Percentiles rank a stretch among this genome's conserved stretches.
These are phyloP conservation scores for Blastocystis sp. DNA, from an alignment of 352 stramenopile species.

Conservation along the genomic window DNA sequence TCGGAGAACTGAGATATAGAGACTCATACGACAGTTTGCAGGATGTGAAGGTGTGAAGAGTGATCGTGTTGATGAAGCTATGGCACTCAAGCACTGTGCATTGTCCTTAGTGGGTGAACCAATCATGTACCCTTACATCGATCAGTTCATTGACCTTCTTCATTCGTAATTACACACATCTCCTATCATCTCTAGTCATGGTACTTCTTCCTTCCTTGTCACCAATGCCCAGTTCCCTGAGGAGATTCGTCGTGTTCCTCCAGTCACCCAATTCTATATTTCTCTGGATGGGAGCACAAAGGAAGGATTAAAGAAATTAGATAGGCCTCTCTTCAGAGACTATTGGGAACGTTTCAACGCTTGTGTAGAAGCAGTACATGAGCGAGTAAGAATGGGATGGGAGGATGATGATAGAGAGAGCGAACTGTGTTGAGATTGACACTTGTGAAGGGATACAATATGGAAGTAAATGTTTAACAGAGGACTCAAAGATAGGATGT, in stretches of 20 bases:
- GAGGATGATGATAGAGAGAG: slow-evolving; percentile 76
- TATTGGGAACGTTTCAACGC: slow-evolving; percentile 91
- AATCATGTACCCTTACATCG: slow-evolving; percentile 98
- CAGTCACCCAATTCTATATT: slow-evolving; percentile 98
- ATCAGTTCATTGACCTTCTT: slow-evolving; percentile 90
- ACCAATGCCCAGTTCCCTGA: slow-evolving; percentile 97
- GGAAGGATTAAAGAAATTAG: slow-evolving; percentile 88
- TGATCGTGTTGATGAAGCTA: slow-evolving; percentile 88
- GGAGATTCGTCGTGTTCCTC: slow-evolving; percentile 87
- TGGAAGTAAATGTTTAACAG: slow-evolving; percentile 86
- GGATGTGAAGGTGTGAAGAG: slow-evolving; percentile 80
- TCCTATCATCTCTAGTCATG: slow-evolving; percentile 30
- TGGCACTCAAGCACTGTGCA: slow-evolving; percentile 91
- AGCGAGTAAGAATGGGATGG: slow-evolving; percentile 71
- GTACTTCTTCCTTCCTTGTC: slow-evolving; percentile 95
- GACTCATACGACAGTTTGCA: slow-evolving; percentile 28
- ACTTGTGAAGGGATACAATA: slow-evolving; percentile 96
- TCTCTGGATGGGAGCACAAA: slow-evolving; percentile 92
- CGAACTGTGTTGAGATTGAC: slow-evolving; percentile 93
- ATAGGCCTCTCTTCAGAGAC: slow-evolving; percentile 92
- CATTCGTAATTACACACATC: slow-evolving; percentile 76
- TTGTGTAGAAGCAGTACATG: slow-evolving; percentile 85
- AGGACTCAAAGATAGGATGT: slow-evolving; percentile 71
- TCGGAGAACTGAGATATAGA: slow-evolving; percentile 40
- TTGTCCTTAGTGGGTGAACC: slow-evolving; percentile 93